Evolutionary conservation across 108 stramenopile species (phyloP).

Genomic region (Epithemia pelagica): DNA sequence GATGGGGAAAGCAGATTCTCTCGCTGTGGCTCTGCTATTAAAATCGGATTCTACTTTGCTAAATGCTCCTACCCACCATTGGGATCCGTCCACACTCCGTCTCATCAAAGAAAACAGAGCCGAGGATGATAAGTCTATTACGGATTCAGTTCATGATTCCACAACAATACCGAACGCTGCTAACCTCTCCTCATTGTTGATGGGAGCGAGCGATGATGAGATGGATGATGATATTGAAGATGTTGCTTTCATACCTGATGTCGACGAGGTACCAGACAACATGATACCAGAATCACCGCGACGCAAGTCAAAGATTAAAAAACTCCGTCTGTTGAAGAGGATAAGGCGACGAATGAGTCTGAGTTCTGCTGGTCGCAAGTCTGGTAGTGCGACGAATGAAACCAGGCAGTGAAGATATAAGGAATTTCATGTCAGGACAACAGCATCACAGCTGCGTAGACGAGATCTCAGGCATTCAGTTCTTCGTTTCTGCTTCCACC

Average conservation of each 20-base stretch:
- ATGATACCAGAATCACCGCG: neutral
- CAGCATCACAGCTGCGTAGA: too few relatives aligned
- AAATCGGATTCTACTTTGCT: neutral
- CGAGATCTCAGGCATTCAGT: too few relatives aligned
- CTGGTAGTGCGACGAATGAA: too few relatives aligned
- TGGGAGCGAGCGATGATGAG: neutral
- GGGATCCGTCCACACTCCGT: neutral
- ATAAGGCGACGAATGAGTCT: neutral
- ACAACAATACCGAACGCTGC: neutral
- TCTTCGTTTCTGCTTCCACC: too few relatives aligned
- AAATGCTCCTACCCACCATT: neutral
- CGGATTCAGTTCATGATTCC: neutral
- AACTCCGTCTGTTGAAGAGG: neutral
- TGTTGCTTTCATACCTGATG: neutral
- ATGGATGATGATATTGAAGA: neutral
- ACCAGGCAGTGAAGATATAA: too few relatives aligned
- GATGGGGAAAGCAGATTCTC: slow-evolving; percentile 35
- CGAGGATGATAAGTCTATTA: neutral
- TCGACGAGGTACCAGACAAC: neutral
- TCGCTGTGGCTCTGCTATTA: slow-evolving; percentile 12
- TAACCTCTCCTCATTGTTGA: neutral
- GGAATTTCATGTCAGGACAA: too few relatives aligned
- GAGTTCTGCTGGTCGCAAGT: neutral
- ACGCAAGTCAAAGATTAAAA: neutral
- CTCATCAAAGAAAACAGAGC: neutral